These are phyloP conservation scores for Pisolithus marmoratus DNA, from an alignment of 768 basidiomycete species.

Conservation along the genomic window DNA sequence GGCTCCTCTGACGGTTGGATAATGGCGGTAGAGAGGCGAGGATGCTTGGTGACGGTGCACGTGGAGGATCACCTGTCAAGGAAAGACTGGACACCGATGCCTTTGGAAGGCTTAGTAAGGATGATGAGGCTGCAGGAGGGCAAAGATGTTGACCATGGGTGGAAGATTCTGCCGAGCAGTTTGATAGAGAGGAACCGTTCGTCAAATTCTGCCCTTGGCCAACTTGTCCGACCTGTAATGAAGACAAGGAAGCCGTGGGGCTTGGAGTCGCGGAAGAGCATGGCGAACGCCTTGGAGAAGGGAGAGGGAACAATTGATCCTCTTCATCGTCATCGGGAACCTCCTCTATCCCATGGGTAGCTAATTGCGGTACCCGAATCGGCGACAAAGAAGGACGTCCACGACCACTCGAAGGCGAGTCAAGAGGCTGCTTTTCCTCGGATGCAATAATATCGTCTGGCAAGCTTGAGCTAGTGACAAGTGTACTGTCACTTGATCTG, in stretches of 20 bases:
- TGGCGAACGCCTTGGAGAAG: conserved; percentile 53
- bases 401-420: not conserved
- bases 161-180: conserved; percentile 12
- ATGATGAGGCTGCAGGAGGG: conserved; percentile 21
- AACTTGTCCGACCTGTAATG: conserved; percentile 8
- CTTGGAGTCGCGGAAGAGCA: conserved; percentile 34
- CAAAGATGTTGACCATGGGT: conserved; percentile 10
- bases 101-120: conserved; percentile 20
- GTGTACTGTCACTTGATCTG: conserved; percentile 34
- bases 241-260: conserved; percentile 25
- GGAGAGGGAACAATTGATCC: conserved; percentile 51
- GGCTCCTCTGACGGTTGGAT: conserved; percentile 13
- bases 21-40: conserved; percentile 19
- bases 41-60: conserved; percentile 18
- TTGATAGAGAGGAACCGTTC: conserved; percentile 12
- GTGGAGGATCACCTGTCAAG: conserved; percentile 3
- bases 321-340: conserved; percentile 52
- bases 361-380: conserved; percentile 2
- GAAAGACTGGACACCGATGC: conserved; percentile 9
- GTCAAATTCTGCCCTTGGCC: not conserved
- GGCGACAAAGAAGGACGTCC: conserved; percentile 10
- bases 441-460: not conserved
- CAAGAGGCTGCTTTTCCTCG: not conserved
- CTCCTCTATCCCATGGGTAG: conserved; percentile 27
- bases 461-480: not conserved